Base-by-base conservation (phyloP, 2,329 filamentous ascomycete species). In the Septoria linicola region DNA sequence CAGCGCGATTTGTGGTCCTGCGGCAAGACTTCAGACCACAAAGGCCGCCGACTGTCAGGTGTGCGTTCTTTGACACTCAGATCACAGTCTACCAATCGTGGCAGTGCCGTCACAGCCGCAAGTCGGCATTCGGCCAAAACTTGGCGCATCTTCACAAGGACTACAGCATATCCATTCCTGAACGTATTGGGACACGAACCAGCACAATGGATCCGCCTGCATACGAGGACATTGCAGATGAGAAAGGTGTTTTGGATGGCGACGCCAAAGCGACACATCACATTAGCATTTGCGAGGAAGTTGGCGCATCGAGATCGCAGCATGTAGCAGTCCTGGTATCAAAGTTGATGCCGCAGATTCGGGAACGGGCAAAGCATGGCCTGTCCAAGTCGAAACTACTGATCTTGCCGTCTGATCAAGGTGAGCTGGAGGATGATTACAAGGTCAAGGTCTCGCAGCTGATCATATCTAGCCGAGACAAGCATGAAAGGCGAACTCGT, bases 331-430 rank as follows among this genome's bases (percentile, higher is more conserved):
- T 60, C 20, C 37, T 67, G 13, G 61, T 66, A 8, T 50, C 56
- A 13, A 64, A 57, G 32, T 35, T 65, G 17, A 34, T 60, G 30
- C 61, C 54, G n/a, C 58, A 58, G 8, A 54, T 64, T 39, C 49
- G 54, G 31, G 51, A 58, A 17, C 57, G 64, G 17, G 66, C 64
- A 14, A 47, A 51, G 34, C 51, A 53, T 32, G 67, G 66, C 3
- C 45, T 67, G 16, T 63, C 63, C 4, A 65, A 51, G 27, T 61
- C 60, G 10, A 64, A 45, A 1, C 35, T 69, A 31, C 43, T 67
- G 14, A 53, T 69, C 19, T 52, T 69, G 46, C 66, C 66, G 4
- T 64, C 63, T 19, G 64, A 64, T 42, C 63, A 68, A 61, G 61
- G 66, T 67, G 54, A 36, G 52, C 36, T 17, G 20, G 10, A 35